Base-by-base conservation (phyloP, 768 basidiomycete genomes). In the Tricholoma hemisulphureum region DNA sequence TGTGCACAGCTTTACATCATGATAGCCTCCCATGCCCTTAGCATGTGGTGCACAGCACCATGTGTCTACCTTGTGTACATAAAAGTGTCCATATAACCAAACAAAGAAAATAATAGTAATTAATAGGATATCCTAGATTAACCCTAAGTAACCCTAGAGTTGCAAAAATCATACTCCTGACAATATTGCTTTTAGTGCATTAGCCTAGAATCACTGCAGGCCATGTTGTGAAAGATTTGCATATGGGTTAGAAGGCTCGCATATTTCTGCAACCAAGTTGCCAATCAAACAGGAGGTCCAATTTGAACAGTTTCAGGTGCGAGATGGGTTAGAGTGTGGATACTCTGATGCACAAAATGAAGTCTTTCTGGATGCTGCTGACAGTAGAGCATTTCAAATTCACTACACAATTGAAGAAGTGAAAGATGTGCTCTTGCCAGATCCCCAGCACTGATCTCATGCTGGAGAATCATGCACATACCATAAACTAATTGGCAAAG, bases 331-430 rank as follows among this genome's bases (percentile, higher is more conserved):
- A 31, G 31, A 31, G n/a, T n/a, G n/a, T n/a, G n/a, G n/a, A n/a
- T n/a, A n/a, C n/a, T n/a, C n/a, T n/a, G n/a, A n/a, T n/a, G n/a
- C n/a, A n/a, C n/a, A n/a, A n/a, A n/a, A n/a, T n/a, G n/a, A n/a
- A n/a, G n/a, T n/a, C n/a, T n/a, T n/a, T n/a, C n/a, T n/a, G n/a
- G n/a, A n/a, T n/a, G n/a, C 2, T 20, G 11, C 5, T 21, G 29
- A 11, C 10, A 16, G n/a, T 79, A 78, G 0, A 77, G 56, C 0
- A 51, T 24, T 61, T 79, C 74, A 60, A 65, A 79, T n/a, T 77
- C 75, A 3, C 56, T 31, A 1, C 61, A 56, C 57, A 73, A 79
- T 16, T 65, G 29, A 2, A 65, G 21, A 6, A 79, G 58, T 0
- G 58, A 51, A 0, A 24, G 10, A n/a, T 75, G 66, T 0, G 66